Base-by-base conservation (phyloP, 2,329 filamentous ascomycete species). In the Hansfordia pulvinata region DNA sequence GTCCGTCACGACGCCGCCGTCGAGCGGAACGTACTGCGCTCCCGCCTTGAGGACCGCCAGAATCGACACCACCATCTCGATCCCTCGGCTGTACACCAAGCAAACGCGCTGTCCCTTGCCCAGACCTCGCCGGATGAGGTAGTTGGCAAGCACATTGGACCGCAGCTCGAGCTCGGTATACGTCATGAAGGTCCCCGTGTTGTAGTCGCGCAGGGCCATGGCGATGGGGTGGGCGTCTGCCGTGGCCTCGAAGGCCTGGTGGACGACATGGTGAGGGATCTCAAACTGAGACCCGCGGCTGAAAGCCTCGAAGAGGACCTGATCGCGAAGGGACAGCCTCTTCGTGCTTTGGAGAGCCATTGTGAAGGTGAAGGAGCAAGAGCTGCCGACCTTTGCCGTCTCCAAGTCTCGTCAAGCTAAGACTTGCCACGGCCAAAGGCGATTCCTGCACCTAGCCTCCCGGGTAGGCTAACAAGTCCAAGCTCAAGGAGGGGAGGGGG, bases 11-110 rank as follows among this genome's bases (percentile, higher is more conserved):
- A 67, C 53, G 5, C 62, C 60, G 19, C 67, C 67, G 33, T 75
- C 69, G 3, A 74, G 53, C 3, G 69, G 69, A 5, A 72, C 56
- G 38, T 74, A 74, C 35, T 74, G 67, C 10, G 60, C 68, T 12
- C 68, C 67, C 25, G 60, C 60, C 30, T 65, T 66, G 18, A 74
- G 47, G 11, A 71, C 52, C 3, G 64, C 67, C 29, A 68, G 51
- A 25, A 72, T 69, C 12, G 61, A 66, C 26, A 69, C 53, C 6
- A 71, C 47, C 64, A 73, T 69, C 35, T 68, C 64, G 25, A 67
- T 46, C 20, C 64, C 61, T 10, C 68, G 55, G 31, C 61, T 62
- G 30, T 62, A 60, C n/a, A 72, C 56, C 15, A 72, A 51, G n/a
- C 62, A 63, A 5, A 71, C 53, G 19, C 61, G 50, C 35, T 68